Percentiles rank a stretch among this genome's conserved stretches.
These are phyloP conservation scores for Chrysanthemum seticuspe DNA, from an alignment of 129 eudicot species.

Conservation along the genomic window DNA sequence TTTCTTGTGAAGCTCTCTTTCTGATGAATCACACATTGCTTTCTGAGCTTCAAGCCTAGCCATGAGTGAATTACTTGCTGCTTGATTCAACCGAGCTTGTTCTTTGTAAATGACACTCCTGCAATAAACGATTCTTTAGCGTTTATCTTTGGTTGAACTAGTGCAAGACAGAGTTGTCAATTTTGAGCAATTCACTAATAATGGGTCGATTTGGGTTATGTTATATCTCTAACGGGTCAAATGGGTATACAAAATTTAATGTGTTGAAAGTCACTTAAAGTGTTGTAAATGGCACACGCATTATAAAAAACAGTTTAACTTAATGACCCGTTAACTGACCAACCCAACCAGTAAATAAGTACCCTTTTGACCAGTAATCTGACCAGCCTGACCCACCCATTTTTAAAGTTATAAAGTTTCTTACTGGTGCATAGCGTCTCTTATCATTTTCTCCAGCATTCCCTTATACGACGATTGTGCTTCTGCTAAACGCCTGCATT, in stretches of 20 bases:
- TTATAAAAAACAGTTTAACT: too few species aligned
- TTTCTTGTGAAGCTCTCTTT: conserved; percentile 78
- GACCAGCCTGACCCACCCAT: neutral
- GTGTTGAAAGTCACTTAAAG: too few species aligned
- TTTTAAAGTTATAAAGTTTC: conserved; percentile 15
- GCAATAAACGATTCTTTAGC: conserved; percentile 24
- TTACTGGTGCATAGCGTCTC: conserved; percentile 99
- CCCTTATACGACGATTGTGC: conserved; percentile 85
- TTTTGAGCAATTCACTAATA: neutral
- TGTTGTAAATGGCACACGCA: too few species aligned
- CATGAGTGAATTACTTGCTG: conserved; percentile 79
- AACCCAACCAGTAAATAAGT: too few species aligned
- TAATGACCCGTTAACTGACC: too few species aligned
- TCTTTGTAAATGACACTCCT: conserved; percentile 94
- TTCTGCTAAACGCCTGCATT: conserved; percentile 85
- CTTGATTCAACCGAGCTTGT: conserved; percentile 89
- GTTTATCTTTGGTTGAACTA: neutral
- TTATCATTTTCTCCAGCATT: conserved; percentile 94
- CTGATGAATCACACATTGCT: conserved; percentile 87
- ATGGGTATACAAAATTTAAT: neutral
- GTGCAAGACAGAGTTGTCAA: neutral
- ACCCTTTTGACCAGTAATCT: too few species aligned
- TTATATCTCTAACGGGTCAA: neutral
- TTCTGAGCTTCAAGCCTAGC: conserved; percentile 97
- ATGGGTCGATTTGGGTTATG: neutral